phyloP scores from a whole-genome alignment of 1,284 basidiomycete species.

The Lignosus rhinocerotis region DNA sequence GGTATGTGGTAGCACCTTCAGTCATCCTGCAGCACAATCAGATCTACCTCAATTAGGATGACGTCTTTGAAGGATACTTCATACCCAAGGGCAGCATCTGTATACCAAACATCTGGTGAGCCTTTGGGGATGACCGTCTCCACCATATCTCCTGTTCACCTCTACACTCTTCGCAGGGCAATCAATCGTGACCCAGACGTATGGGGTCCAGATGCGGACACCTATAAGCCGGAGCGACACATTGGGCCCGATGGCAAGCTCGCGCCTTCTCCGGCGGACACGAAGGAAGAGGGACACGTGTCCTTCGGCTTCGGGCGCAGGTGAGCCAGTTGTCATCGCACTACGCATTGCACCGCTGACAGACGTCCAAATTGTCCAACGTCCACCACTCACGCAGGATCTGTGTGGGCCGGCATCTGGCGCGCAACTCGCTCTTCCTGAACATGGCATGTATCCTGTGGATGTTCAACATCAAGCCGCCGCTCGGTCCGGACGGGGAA shows the following conservation, averaged over 20 bases:
- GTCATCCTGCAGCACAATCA: too few species aligned
- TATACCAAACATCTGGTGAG: constrained; percentile 23
- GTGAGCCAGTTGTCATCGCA: not conserved
- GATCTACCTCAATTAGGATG: constrained; percentile 6
- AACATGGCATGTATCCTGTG: constrained; percentile 25
- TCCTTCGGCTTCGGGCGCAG: constrained; percentile 16
- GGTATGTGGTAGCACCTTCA: not conserved
- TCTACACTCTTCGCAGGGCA: constrained; percentile 30
- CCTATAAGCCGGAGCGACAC: constrained; percentile 45
- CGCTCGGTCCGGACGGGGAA: constrained; percentile 11
- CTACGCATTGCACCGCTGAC: constrained; percentile 1
- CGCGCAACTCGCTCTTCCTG: constrained; percentile 23
- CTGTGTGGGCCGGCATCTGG: constrained; percentile 21
- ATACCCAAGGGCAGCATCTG: constrained; percentile 29
- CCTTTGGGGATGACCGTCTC: not conserved
- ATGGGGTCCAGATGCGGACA: constrained; percentile 34
- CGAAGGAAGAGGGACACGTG: constrained; percentile 10
- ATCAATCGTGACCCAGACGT: constrained; percentile 42
- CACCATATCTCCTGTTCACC: not conserved
- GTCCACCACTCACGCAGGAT: not conserved
- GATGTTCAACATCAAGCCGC: constrained; percentile 22
- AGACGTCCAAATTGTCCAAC: not conserved
- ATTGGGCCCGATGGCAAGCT: constrained; percentile 12
- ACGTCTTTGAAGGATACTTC: constrained; percentile 21
- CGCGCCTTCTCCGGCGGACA: constrained; percentile 8